These are phyloP conservation scores for Atractiella rhizophila DNA, from an alignment of 768 basidiomycete species.

Conservation along the genomic window DNA sequence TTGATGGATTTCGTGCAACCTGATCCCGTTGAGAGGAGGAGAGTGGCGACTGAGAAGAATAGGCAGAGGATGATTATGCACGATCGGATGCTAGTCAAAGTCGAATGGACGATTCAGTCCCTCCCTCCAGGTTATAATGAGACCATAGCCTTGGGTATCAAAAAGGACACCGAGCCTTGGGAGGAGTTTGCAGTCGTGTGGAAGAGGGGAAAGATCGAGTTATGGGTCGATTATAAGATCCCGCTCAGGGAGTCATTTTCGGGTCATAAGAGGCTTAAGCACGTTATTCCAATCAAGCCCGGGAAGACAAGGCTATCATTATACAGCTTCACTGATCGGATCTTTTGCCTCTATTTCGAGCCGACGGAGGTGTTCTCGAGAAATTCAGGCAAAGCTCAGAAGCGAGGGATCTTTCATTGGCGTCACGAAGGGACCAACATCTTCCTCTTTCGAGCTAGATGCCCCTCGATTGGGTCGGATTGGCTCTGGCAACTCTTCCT, in stretches of 20 bases:
- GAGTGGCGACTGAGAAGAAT: too few relatives aligned
- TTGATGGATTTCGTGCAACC: too few relatives aligned
- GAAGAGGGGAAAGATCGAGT: constrained; percentile 47
- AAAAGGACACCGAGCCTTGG: constrained; percentile 28
- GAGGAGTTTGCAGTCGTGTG: constrained; percentile 68
- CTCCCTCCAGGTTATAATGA: constrained; percentile 16
- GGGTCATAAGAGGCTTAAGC: constrained; percentile 53
- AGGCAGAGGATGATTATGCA: constrained; percentile 40
- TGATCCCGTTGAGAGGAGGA: too few relatives aligned
- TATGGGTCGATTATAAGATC: constrained; percentile 49
- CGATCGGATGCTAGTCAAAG: constrained; percentile 71
- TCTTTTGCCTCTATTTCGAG: constrained; percentile 36
- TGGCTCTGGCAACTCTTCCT: constrained; percentile 79
- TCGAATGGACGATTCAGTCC: constrained; percentile 34
- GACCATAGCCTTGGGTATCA: constrained; percentile 7
- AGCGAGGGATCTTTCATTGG: constrained; percentile 29
- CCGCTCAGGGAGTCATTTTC: constrained; percentile 42
- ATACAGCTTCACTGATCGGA: constrained; percentile 64
- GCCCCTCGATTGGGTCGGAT: constrained; percentile 50
- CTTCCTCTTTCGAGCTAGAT: constrained; percentile 61
- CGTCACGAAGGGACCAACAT: constrained; percentile 45
- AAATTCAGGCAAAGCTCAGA: constrained; percentile 15
- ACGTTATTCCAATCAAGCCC: constrained; percentile 43
- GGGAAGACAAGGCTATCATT: constrained; percentile 45
- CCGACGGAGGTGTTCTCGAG: constrained; percentile 15